phyloP scores from a whole-genome alignment of 2,329 filamentous ascomycete species.

The Trichoderma hamatum region DNA sequence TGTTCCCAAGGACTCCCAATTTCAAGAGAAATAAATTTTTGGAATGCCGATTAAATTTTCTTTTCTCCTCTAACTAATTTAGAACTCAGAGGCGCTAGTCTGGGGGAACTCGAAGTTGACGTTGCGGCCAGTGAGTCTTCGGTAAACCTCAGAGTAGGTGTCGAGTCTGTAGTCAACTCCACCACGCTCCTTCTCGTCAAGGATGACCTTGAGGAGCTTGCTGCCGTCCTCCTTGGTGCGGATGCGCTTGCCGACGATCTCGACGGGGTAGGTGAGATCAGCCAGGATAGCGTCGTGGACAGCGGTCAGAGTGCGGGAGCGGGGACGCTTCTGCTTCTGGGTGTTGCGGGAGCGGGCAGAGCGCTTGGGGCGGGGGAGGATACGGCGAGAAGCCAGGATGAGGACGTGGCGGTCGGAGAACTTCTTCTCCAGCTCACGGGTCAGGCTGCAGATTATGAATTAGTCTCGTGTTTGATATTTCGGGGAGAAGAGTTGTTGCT shows the following conservation, averaged over 20 bases:
- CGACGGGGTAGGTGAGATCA: slow-evolving; percentile 98
- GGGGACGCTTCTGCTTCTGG: slow-evolving; percentile 98
- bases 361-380: slow-evolving; percentile 97
- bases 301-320: slow-evolving; percentile 94
- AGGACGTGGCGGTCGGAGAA: slow-evolving; percentile 99
- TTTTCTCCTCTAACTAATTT: slow-evolving; percentile 21
- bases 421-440: slow-evolving; percentile 99
- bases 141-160: slow-evolving; percentile 99
- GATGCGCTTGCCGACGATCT: slow-evolving; percentile 99
- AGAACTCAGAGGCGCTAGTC: slow-evolving; percentile 69
- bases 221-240: slow-evolving; percentile 98
- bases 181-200: slow-evolving; percentile 99
- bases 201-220: slow-evolving; percentile 98
- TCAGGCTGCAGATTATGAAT: slow-evolving; percentile 66
- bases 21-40: slow-evolving; percentile 13
- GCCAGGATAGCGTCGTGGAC: slow-evolving; percentile 98
- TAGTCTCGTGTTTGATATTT: neutral
- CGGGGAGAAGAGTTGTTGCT: slow-evolving; percentile 42
- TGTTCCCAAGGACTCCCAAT: slow-evolving; percentile 13
- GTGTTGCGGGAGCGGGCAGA: slow-evolving; percentile 94
- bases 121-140: slow-evolving; percentile 91
- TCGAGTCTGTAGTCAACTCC: slow-evolving; percentile 99
- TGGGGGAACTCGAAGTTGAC: slow-evolving; percentile 99
- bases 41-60: slow-evolving; percentile 3
- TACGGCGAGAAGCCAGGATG: slow-evolving; percentile 98